Base-by-base conservation (phyloP, 805 yeast species). In the Debaryomyces prosopidis region DNA sequence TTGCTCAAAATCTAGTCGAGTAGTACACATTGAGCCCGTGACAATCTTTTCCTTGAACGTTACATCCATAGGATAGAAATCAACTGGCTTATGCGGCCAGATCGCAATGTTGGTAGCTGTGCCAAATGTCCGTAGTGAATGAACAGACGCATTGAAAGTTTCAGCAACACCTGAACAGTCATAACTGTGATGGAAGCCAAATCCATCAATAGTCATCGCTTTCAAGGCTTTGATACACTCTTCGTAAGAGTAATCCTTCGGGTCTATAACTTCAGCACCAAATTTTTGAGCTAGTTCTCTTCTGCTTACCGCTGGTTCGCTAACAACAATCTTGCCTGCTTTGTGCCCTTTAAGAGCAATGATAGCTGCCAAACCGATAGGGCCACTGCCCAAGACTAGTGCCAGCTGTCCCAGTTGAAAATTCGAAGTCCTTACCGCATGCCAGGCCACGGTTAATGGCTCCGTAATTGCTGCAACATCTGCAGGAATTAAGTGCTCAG, bases 381-480 rank as follows among this genome's bases (percentile, higher is more conserved):
- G 84, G 4, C 87, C 87, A 19, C 81, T 79, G 26, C 86, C 86
- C 12, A 82, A 56, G 12, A 82, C 77, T 39, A 81, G 62, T 3
- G 81, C 83, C 5, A 73, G 59, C 31, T 73, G 68, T 15, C 81
- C 82, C 9, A 53, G 60, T 43, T 59, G 45, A 50, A 76, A 64
- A 8, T 62, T 60, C 0, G 81, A 65, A 3, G 73, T 64, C 46
- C 73, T 68, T 26, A 76, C 78, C 0, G 84, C 84, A 52, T 82
- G 86, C 77, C 81, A 80, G 1, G 84, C 75, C n/a, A 81, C 85
- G 5, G 81, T 65, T 35, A 81, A 60, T 3, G 87, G 86, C 59
- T 81, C 85, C 30, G 76, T 69, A 40, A 81, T 60, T 1, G 85
- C 84, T 4, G 81, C 81, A 31, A 68, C 60, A 46, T 69, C 75